phyloP scores from a whole-genome alignment of 1,139 yeast genomes.

The Saccharomycopsis crataegensis region DNA sequence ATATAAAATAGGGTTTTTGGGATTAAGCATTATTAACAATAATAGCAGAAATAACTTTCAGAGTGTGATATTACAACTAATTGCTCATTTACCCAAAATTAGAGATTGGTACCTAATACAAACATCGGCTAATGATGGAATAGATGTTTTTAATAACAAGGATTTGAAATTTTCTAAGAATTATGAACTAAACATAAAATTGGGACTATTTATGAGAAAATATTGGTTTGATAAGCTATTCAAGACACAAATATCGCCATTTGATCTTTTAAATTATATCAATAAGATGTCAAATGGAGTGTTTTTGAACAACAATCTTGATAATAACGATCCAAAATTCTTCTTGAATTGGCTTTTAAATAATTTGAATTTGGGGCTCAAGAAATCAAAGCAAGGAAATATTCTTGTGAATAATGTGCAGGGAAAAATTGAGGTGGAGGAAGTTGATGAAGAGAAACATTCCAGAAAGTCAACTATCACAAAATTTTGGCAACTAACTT shows the following conservation, averaged over 20 bases:
- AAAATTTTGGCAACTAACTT: slow-evolving; percentile 54
- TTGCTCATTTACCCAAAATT: slow-evolving; percentile 47
- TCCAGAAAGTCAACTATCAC: slow-evolving; percentile 24
- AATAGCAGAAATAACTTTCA: slow-evolving; percentile 44
- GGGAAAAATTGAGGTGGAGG: slow-evolving; percentile 42
- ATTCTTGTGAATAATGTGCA: slow-evolving; percentile 36
- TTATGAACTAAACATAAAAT: slow-evolving; percentile 30
- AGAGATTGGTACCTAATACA: slow-evolving; percentile 43
- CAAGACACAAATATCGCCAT: slow-evolving; percentile 59
- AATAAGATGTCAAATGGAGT: slow-evolving; percentile 36
- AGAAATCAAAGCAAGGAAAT: slow-evolving; percentile 22
- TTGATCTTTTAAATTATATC: slow-evolving; percentile 49
- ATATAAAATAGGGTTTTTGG: slow-evolving; percentile 60
- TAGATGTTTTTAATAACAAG: not conserved
- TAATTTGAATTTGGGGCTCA: slow-evolving; percentile 35
- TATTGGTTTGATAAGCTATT: slow-evolving; percentile 58
- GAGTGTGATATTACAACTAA: slow-evolving; percentile 48
- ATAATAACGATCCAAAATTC: slow-evolving; percentile 41
- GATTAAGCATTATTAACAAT: slow-evolving; percentile 59
- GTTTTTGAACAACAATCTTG: slow-evolving; percentile 26
- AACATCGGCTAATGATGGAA: slow-evolving; percentile 20
- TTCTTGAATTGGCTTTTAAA: slow-evolving; percentile 58
- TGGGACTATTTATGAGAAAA: slow-evolving; percentile 45
- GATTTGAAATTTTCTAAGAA: slow-evolving; percentile 8
- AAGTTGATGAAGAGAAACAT: slow-evolving; percentile 26